Base-by-base conservation (phyloP, 2,329 filamentous ascomycete genomes). In the Pezicula rhizophila region DNA sequence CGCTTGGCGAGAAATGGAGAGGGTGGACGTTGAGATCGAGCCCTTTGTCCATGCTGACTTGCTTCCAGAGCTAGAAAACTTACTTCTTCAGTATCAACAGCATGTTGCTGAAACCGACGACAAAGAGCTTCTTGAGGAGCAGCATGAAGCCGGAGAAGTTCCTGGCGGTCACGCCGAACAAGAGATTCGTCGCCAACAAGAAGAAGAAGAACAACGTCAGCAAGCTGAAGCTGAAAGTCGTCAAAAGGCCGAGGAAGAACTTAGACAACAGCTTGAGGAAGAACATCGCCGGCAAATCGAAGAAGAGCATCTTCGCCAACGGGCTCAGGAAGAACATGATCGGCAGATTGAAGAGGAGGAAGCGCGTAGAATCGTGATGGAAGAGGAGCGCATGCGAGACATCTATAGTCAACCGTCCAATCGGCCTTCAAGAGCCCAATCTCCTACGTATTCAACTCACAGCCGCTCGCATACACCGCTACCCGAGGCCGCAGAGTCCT, bases 1-100 rank as follows among this genome's bases (percentile, higher is more conserved):
- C 2, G 92, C 89, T 50, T 99, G 92, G 92, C 87, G 82, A 58
- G 92, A 97, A 68, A 99, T 99, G 93, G 93, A 99, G 69, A 80
- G 92, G n/a, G 89, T 97, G 0, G 93, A 99, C 62, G 88, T 95
- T 1, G 92, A 97, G 67, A 80, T 99, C 46, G 81, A 87, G 59
- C 87, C 93, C 3, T 79, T 84, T 61, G 76, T 90, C 10, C 78
- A 82, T 15, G 66, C 78, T 0, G 68, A 73, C 1, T 63, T 85
- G 11, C 75, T 82, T 47, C 75, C 76, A 15, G 79, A 82, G 55
- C 69, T 90, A 17, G 78, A 82, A 50, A 70, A 69, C n/a, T 67
- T 84, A 8, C 72, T 71, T 34, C 40, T 52, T 12, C 28, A 35
- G 6, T 15, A 25, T 12, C 67, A 69, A 7, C 67, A 71, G 33